Base-by-base conservation (phyloP, 75 land plant genomes). In the Cupressus sempervirens region DNA sequence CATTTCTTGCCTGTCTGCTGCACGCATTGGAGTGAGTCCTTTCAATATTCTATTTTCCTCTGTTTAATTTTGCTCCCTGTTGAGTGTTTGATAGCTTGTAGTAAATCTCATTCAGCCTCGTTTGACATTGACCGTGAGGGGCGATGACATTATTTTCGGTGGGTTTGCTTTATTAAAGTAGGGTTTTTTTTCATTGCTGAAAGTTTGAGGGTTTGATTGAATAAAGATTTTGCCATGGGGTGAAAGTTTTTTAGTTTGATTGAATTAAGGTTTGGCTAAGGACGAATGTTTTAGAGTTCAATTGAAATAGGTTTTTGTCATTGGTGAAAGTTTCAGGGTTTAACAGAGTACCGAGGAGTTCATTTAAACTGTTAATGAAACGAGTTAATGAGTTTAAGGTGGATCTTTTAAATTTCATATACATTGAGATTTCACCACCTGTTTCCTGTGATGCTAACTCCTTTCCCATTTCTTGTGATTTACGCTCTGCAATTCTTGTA, bases 1-100 rank as follows among this genome's bases (percentile, higher is more conserved):
- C 86, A 87, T 79, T 2, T 72, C 89, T 35, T 92, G 89, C 84
- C 83, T 89, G n/a, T 82, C 89, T 70, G 86, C 89, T 52, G 93
- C 90, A 8, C 87, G 86, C 3, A 8, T 48, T 34, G 82, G 90
- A 56, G 93, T 92, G 79, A 89, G 91, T 79, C 50, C 50, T n/a
- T 45, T 79, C 26, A 38, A 76, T 40, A n/a, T 79, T 26, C 13
- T 43, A 2, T 2, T 43, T 8, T 43, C 13, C 81, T 29, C 50
- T 77, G 38, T 77, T 77, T 77, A 50, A 10, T 43, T 23, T 77
- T 41, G 35, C 41, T 41, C 20, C 23, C 43, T 23, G 3, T 77
- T 41, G 18, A 14, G 23, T 20, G 26, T 38, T 41, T 18, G 4
- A 23, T 26, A 77, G 45, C 12, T 11, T 8, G 29, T 16, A 35